phyloP scores from a whole-genome alignment of 805 yeast species.

The Jamesozyma rosinii region DNA sequence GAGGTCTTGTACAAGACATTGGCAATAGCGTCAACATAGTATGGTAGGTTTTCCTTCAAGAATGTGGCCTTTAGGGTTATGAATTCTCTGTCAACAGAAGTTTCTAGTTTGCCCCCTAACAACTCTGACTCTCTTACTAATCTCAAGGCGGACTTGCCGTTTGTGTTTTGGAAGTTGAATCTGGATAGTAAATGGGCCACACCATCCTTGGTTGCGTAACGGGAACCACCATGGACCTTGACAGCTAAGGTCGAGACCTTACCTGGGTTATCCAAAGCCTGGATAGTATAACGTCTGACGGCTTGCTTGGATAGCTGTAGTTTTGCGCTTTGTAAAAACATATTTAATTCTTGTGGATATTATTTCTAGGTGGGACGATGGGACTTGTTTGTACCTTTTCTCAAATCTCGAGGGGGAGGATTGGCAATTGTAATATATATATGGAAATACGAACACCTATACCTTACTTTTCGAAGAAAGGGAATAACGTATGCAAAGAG shows the following conservation, averaged over 20 bases:
- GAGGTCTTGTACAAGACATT: conserved; percentile 60
- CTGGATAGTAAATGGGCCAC: conserved; percentile 76
- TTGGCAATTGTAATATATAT: too few species aligned
- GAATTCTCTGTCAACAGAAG: conserved; percentile 73
- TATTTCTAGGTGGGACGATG: background rate
- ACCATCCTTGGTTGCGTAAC: conserved; percentile 63
- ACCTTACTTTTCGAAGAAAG: background rate
- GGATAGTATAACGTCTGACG: conserved; percentile 35
- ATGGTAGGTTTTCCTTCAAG: conserved; percentile 82
- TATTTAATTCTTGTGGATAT: background rate
- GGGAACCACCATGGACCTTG: conserved; percentile 80
- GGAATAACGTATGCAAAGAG: too few species aligned
- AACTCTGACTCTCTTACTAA: conserved; percentile 90
- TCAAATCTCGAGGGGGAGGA: too few species aligned
- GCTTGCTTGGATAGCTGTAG: conserved; percentile 19
- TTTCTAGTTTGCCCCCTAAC: conserved; percentile 71
- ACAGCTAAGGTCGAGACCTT: conserved; percentile 69
- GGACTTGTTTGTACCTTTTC: background rate
- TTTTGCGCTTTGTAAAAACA: conserved; percentile 10
- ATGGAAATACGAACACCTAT: too few species aligned
- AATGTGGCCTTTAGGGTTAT: conserved; percentile 73
- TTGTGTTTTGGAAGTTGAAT: conserved; percentile 76
- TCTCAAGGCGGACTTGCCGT: conserved; percentile 78
- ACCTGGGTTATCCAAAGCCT: conserved; percentile 52
- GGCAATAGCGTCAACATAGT: conserved; percentile 77